phyloP scores from a whole-genome alignment of 257 asterid species.

The Catharanthus roseus region DNA sequence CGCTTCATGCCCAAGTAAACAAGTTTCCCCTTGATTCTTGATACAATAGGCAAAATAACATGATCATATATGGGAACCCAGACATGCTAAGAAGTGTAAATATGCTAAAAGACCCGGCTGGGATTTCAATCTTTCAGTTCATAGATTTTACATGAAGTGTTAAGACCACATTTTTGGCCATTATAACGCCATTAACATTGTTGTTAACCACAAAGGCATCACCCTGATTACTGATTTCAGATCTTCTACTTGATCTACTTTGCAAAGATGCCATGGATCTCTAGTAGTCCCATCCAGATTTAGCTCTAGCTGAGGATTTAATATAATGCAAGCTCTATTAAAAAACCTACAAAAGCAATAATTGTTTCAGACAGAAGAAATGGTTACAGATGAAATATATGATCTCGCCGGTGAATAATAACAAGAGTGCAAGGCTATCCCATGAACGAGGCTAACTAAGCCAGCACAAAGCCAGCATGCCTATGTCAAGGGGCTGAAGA shows the following conservation, averaged over 20 bases:
- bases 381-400: background rate
- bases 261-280: slow-evolving; percentile 60
- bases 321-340: slow-evolving; percentile 63
- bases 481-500: too few relatives aligned
- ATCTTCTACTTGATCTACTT: slow-evolving; percentile 69
- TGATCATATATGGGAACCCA: slow-evolving; percentile 61
- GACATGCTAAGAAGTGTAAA: slow-evolving; percentile 35
- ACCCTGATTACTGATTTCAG: slow-evolving; percentile 53
- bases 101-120: slow-evolving; percentile 61
- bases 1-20: slow-evolving; percentile 32
- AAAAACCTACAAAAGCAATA: slow-evolving; percentile 39
- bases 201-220: slow-evolving; percentile 67
- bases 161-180: slow-evolving; percentile 46
- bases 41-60: slow-evolving; percentile 48
- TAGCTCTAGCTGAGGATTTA: slow-evolving; percentile 36
- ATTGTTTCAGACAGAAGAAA: slow-evolving; percentile 49
- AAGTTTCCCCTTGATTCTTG: slow-evolving; percentile 37
- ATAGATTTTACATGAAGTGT: slow-evolving; percentile 58
- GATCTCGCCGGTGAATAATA: slow-evolving; percentile 43
- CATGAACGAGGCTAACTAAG: too few relatives aligned
- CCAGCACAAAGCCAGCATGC: too few relatives aligned
- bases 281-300: slow-evolving; percentile 32
- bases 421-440: slow-evolving; percentile 21
- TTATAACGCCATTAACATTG: slow-evolving; percentile 43
- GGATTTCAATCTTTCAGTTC: slow-evolving; percentile 50